Base-by-base conservation (phyloP, 805 yeast genomes). In the Sungouiozyma ichnusensis region DNA sequence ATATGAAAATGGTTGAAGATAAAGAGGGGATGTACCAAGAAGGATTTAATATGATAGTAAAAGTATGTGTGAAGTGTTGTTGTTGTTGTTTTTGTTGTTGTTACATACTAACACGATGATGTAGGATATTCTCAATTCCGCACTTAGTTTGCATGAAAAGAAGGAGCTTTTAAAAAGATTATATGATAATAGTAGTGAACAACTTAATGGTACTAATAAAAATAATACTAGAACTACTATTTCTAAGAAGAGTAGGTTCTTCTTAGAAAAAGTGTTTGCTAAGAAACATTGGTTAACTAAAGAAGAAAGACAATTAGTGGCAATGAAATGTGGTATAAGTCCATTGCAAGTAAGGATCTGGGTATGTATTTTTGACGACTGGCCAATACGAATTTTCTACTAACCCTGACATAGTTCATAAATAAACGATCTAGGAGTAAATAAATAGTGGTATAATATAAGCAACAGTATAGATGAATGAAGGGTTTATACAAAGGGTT, bases 321-420 rank as follows among this genome's bases (percentile, higher is more conserved):
- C 54, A 35, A 48, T 35, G 32, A 44, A 44, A 38, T 50, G 54
- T 45, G 50, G 49, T 27, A 41, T 53, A 32, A 47, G 51, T 24
- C 49, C 54, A 24, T 40, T 45, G 32, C 55, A 53, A 43, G 57
- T 53, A 18, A 48, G 55, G 41, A 48, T 50, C 24, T 53, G 57
- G 57, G 52, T 49, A 49, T 49, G 53, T 49, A 37, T 37, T 31
- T 40, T 40, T 20, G 20, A 41, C 32, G 20, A 32, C 35, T 36
- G 14, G 36, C 29, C 37, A 41, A 35, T 36, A 31, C 37, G 20
- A 41, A 35, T 16, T 9, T 13, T 34, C n/a, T 36, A 36, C 39
- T 36, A 41, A 41, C 43, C 43, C 43, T 41, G 36, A 39, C 29
- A 37, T 34, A 39, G 42, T 39, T 39, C 35, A 39, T 39, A 33